Conservation (phyloP, 139 green algal species). For the Ettlia oleoabundans region DNA sequence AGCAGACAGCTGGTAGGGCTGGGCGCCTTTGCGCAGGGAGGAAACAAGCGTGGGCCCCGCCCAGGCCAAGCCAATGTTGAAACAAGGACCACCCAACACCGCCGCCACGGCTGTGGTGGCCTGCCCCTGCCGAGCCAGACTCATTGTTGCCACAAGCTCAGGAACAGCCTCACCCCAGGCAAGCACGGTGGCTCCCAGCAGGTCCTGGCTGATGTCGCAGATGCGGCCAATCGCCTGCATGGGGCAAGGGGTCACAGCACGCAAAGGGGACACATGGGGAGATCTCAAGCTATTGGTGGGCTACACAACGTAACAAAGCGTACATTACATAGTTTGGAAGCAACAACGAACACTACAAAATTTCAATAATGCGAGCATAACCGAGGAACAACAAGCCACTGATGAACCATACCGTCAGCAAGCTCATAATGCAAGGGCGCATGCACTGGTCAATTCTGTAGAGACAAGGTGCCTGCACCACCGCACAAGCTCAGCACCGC, state of each 20-base stretch:
- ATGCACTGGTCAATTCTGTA: no score
- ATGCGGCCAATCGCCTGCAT: constrained; percentile 46
- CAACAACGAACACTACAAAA: no score
- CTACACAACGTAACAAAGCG: no score
- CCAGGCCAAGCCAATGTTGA: constrained; percentile 57
- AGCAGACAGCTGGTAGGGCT: constrained; percentile 23
- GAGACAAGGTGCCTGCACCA: no score
- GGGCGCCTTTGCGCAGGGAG: constrained; percentile 4
- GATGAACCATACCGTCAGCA: no score
- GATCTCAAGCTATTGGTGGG: not conserved
- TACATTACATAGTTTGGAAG: no score
- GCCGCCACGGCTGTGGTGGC: constrained; percentile 55
- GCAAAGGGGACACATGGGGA: not conserved
- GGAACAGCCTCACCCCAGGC: constrained; percentile 61
- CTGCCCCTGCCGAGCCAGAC: constrained; percentile 35
- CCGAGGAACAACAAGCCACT: no score
- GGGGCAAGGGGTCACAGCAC: not conserved
- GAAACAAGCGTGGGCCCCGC: constrained; percentile 35
- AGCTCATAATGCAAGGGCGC: no score
- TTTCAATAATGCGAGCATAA: no score
- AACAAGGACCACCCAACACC: constrained; percentile 59
- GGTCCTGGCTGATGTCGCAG: constrained; percentile 39
- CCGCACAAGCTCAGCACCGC: no score
- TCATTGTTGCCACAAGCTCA: constrained; percentile 51
- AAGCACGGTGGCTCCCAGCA: constrained; percentile 59